Conservation (phyloP, 176 grass and related monocot genomes). For the Carex kokanica region DNA sequence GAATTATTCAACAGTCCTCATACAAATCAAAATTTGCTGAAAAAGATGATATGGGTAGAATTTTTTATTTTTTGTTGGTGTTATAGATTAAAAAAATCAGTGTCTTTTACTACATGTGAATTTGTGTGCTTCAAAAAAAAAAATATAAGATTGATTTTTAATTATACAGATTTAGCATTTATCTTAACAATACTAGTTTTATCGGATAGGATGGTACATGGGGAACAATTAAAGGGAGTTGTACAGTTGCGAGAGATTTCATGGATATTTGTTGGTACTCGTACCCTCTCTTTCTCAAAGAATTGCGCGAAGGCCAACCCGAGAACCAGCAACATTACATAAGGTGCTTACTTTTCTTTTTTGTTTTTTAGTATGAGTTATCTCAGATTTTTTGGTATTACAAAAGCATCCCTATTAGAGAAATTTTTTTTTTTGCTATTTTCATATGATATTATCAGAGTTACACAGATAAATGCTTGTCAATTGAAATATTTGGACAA, state of each 20-base stretch:
- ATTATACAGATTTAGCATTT: background rate
- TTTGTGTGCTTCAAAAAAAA: background rate
- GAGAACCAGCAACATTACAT: slow-evolving; percentile 57
- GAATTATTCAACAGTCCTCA: no score
- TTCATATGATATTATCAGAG: background rate
- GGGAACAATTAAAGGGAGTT: slow-evolving; percentile 90
- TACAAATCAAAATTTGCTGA: no score
- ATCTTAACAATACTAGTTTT: background rate
- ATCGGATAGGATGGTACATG: slow-evolving; percentile 80
- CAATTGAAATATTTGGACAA: slow-evolving; percentile 2
- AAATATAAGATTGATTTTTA: background rate
- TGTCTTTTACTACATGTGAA: background rate
- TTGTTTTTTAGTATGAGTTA: background rate
- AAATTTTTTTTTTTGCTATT: background rate
- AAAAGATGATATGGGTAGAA: no score
- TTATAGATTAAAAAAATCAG: no score
- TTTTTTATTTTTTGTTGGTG: no score
- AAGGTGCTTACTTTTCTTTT: slow-evolving; percentile 36
- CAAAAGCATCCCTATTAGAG: background rate
- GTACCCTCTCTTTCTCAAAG: slow-evolving; percentile 64
- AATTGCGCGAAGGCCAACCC: slow-evolving; percentile 52
- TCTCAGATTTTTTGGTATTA: background rate
- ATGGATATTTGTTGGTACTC: slow-evolving; percentile 78
- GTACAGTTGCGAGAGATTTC: slow-evolving; percentile 89
- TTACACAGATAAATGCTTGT: background rate